Conservation (phyloP, 2,329 filamentous ascomycete species). For the Xylaria sp. region DNA sequence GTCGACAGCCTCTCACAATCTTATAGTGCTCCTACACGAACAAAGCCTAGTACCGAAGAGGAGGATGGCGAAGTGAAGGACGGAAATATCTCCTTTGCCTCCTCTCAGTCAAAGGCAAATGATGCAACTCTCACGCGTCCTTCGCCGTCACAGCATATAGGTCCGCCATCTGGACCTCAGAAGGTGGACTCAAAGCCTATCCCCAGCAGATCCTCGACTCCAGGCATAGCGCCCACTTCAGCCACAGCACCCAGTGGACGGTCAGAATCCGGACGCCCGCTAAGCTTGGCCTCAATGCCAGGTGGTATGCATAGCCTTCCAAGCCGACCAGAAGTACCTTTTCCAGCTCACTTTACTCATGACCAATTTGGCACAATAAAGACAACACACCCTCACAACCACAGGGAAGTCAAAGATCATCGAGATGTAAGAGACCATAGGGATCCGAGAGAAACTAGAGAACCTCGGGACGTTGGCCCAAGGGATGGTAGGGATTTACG, state of each 20-base stretch:
- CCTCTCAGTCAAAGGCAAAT: slow-evolving; percentile 36
- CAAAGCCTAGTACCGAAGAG: slow-evolving; percentile 59
- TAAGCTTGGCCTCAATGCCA: slow-evolving; percentile 43
- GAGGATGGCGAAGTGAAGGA: slow-evolving; percentile 81
- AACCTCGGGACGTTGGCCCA: slow-evolving; percentile 49
- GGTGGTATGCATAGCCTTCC: slow-evolving; percentile 58
- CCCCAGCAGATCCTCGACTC: slow-evolving; percentile 43
- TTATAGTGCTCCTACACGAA: slow-evolving; percentile 43
- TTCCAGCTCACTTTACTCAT: slow-evolving; percentile 59
- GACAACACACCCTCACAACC: slow-evolving; percentile 46
- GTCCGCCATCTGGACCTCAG: slow-evolving; percentile 34
- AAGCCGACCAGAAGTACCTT: slow-evolving; percentile 67
- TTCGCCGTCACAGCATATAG: slow-evolving; percentile 35
- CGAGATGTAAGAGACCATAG: slow-evolving; percentile 48
- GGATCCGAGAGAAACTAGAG: slow-evolving; percentile 53
- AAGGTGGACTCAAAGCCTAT: slow-evolving; percentile 41
- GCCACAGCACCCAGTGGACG: slow-evolving; percentile 41
- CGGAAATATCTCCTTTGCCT: slow-evolving; percentile 50
- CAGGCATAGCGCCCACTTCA: slow-evolving; percentile 38
- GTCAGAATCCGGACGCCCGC: slow-evolving; percentile 48
- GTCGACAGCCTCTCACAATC: slow-evolving; percentile 33
- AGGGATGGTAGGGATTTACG: slow-evolving; percentile 51
- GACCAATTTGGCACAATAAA: slow-evolving; percentile 58
- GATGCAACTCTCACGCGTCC: slow-evolving; percentile 36
- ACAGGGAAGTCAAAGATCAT: slow-evolving; percentile 46